Evolutionary conservation across 2,329 filamentous ascomycete species (phyloP), one percentile per base, ranked within the genome.

Genomic region (Fusarium lateritium): DNA sequence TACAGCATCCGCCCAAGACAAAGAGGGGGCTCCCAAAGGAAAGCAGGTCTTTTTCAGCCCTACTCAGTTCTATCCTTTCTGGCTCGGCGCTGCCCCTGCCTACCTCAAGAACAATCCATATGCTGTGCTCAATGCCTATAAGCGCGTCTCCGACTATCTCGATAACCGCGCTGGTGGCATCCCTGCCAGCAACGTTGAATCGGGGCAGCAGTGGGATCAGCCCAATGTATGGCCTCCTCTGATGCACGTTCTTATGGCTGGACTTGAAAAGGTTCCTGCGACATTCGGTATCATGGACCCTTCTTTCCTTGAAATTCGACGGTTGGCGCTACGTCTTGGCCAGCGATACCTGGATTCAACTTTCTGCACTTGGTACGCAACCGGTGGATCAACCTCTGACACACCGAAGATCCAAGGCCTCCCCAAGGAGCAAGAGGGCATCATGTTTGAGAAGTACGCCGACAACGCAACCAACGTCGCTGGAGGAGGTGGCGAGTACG

Each of bases 371-470:
- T 92, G 89, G 90, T 88, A 85, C 60, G 87, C 87, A 7, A 92
- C 90, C 0, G 90, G 90, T 22, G 90, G 89, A 5, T 83, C 85
- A 4, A 91, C 89, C 0, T 80, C 81, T 13, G 78, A 82, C 65
- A 83, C 81, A 42, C 85, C 85, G 31, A 85, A 82, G 75, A 80
- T 89, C 55, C 75, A 77, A 17, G 85, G 85, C 2, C 75, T 86
- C 1, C 73, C 77, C 0, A 72, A 80, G 2, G 71, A 80, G 8
- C 79, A 82, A 21, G 78, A 78, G 9, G 90, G 90, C 22, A 87
- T 86, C 75, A 91, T 92, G 82, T 92, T 92, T 75, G 90, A 92
- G 76, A 92, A 92, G 82, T 92, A 92, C 74, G 82, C 81, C 14
- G 87, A 90, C 69, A 86, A 85, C 58, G 79, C 85, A 9, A 88